Base-by-base conservation (phyloP, 2,329 filamentous ascomycete genomes). In the Penicillium sp. region DNA sequence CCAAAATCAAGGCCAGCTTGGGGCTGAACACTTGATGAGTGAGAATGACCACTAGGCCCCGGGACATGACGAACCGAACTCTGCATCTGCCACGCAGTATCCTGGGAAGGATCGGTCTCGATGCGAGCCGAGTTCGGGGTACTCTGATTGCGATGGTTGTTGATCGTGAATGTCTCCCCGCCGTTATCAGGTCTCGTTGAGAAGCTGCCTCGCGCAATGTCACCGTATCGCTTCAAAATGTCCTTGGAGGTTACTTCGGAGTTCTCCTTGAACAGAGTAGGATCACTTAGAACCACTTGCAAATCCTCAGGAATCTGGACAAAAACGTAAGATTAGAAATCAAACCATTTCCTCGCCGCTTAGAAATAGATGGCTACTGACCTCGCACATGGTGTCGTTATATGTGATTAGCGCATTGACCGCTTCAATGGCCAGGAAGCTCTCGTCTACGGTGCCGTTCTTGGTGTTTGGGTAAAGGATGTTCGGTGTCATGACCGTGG, bases 331-430 rank as follows among this genome's bases (percentile, higher is more conserved):
- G 40, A 42, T 59, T 33, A 55, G 45, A 22, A 22, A 4, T 14
- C 22, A 26, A 37, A 7, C 2, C 14, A n/a, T 16, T 5, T 2
- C 25, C 7, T 10, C 8, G 19, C 3, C 22, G 0, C 2, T 8
- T 19, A 42, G n/a, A 8, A 22, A 26, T 28, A 3, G 2, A n/a
- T 37, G 11, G n/a, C 19, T 10, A 82, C 90, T 80, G 85, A 97
- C 95, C 87, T 97, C 89, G 75, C 93, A 98, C 89, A 99, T 97
- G 76, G 92, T 89, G 76, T 98, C 95, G 68, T 97, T 97, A 75
- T 90, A 92, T 70, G 91, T 88, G 70, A 99, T 97, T 67, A 99
- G 83, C 62, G 90, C 89, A 75, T 96, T 90, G 28, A 99, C 92
- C 16, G 95, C 93, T 71, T 95, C 91, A 63, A 99, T 97, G 33